Conservation (phyloP, 2,329 filamentous ascomycete genomes). For the Aspergillus sp. region DNA sequence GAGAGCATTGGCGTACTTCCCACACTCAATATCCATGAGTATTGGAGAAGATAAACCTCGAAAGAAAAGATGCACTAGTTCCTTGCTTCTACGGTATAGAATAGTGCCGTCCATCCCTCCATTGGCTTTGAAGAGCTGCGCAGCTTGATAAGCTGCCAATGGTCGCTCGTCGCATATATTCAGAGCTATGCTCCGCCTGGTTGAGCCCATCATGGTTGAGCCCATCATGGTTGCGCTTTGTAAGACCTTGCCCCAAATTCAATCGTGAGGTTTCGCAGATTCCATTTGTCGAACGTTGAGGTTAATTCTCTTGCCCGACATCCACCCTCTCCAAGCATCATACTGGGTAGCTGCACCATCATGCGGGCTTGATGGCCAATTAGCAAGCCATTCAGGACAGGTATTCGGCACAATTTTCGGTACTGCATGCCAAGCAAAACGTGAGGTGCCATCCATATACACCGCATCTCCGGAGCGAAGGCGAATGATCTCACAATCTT, state of each 20-base stretch:
- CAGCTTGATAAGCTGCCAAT: not conserved
- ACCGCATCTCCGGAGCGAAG: constrained; percentile 84
- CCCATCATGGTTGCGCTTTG: not conserved
- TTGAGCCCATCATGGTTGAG: not conserved
- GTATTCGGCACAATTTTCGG: constrained; percentile 80
- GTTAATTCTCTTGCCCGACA: constrained; percentile 84
- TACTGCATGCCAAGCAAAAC: constrained; percentile 95
- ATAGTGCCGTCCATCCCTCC: not conserved
- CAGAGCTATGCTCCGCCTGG: not conserved
- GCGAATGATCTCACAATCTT: constrained; percentile 55
- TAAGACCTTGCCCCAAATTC: not conserved
- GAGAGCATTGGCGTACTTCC: not conserved
- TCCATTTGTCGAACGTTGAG: constrained; percentile 88
- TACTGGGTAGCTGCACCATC: constrained; percentile 50
- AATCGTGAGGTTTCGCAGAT: not conserved
- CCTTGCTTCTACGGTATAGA: not conserved
- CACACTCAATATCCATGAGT: not conserved
- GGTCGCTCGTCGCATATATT: not conserved
- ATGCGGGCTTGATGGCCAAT: constrained; percentile 66
- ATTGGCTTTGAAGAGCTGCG: not conserved
- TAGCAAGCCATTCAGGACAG: constrained; percentile 71
- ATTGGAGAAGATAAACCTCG: not conserved
- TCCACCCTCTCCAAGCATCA: constrained; percentile 79
- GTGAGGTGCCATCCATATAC: constrained; percentile 78
- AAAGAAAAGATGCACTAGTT: not conserved